Percentiles rank a stretch among this genome's conserved stretches.
These are phyloP conservation scores for Dorcoceras hygrometricum DNA, from an alignment of 257 asterid species.

Conservation along the genomic window DNA sequence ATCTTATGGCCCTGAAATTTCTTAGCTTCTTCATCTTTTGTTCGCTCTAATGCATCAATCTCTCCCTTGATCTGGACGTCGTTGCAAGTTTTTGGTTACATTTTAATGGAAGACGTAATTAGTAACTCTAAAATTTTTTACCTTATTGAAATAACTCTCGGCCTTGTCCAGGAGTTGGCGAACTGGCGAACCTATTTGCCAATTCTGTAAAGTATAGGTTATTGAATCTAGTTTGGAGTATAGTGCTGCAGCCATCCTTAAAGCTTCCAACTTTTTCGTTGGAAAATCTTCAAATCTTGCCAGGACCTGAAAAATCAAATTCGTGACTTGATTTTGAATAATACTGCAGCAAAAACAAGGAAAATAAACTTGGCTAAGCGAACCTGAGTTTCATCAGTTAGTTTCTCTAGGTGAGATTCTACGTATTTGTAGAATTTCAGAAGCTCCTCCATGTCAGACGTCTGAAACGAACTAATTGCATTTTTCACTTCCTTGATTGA, in stretches of 20 bases:
- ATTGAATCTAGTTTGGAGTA: conserved; percentile 55
- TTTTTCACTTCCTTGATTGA: conserved; percentile 51
- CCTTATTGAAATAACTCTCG: conserved; percentile 74
- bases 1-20: conserved; percentile 67
- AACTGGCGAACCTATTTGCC: conserved; percentile 54
- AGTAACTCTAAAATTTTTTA: conserved; percentile 10
- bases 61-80: conserved; percentile 68
- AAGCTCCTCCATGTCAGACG: conserved; percentile 76
- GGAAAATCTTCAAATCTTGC: conserved; percentile 89
- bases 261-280: conserved; percentile 68
- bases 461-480: conserved; percentile 48
- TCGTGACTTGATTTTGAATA: neutral
- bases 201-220: conserved; percentile 42
- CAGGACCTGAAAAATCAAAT: conserved; percentile 46
- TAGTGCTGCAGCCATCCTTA: conserved; percentile 81
- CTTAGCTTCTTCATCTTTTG: conserved; percentile 83
- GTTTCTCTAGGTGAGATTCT: conserved; percentile 75
- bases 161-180: conserved; percentile 61
- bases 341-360: neutral
- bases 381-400: conserved; percentile 83
- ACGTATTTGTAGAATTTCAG: conserved; percentile 52
- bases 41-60: conserved; percentile 66
- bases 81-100: conserved; percentile 20
- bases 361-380: neutral
- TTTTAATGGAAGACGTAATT: neutral